These are phyloP conservation scores for Backusella mclennaniae DNA, from an alignment of 192 early-diverging fungal genomes.

Conservation along the genomic window DNA sequence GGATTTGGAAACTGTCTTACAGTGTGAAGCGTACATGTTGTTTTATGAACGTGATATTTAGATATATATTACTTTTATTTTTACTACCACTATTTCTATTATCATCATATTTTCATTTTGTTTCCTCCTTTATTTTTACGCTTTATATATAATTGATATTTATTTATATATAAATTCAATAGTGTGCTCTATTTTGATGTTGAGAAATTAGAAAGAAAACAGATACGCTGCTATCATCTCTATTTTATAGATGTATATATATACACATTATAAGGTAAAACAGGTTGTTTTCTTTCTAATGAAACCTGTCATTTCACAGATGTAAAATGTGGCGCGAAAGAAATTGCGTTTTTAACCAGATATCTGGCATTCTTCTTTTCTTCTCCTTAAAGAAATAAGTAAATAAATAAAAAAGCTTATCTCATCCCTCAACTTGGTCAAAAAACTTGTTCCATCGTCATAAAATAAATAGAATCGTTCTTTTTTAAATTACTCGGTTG, in stretches of 20 bases:
- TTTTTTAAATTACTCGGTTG: not conserved
- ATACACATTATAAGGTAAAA: not conserved
- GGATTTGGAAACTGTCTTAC: conserved; percentile 57
- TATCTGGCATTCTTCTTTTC: not conserved
- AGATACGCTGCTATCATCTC: not conserved
- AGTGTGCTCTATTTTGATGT: not conserved
- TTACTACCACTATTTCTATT: not conserved
- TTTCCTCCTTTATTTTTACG: not conserved
- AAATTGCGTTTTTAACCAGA: not conserved
- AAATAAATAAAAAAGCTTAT: not conserved
- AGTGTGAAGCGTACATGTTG: conserved; percentile 72
- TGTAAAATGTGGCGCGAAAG: not conserved
- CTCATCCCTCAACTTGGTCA: not conserved
- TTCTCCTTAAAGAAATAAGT: not conserved
- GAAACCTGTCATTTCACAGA: not conserved
- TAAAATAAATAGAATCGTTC: not conserved
- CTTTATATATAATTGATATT: not conserved
- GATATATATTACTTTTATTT: not conserved
- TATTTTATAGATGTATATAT: not conserved
- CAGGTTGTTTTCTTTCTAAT: not conserved
- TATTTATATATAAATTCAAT: not conserved
- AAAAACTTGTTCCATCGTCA: not conserved
- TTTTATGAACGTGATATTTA: conserved; percentile 64
- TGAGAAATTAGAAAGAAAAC: not conserved
- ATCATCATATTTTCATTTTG: not conserved